Percentiles rank a stretch among this genome's conserved stretches.
phyloP scores from a whole-genome alignment of 495 filamentous ascomycete genomes.

The Pyrenula aspistea region DNA sequence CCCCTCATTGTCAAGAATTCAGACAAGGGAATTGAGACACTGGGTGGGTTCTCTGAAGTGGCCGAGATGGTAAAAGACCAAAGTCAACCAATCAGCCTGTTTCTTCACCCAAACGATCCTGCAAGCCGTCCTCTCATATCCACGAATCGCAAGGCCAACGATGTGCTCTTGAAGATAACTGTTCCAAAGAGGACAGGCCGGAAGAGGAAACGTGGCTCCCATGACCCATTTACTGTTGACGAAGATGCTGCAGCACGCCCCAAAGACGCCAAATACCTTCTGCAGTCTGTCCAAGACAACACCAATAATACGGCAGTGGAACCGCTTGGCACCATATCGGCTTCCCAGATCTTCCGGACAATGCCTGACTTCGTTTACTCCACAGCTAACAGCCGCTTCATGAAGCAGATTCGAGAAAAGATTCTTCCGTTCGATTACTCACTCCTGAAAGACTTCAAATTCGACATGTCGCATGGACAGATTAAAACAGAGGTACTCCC shows the following conservation, averaged over 20 bases:
- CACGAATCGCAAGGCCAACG: conserved; percentile 55
- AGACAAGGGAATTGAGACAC: conserved; percentile 67
- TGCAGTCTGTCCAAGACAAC: conserved; percentile 63
- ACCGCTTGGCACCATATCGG: conserved; percentile 56
- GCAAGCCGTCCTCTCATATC: conserved; percentile 65
- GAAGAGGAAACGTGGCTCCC: conserved; percentile 64
- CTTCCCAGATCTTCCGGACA: conserved; percentile 76
- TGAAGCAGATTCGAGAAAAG: conserved; percentile 49
- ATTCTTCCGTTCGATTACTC: conserved; percentile 46
- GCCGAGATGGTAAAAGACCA: conserved; percentile 40
- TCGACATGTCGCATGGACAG: conserved; percentile 51
- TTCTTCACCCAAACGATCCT: conserved; percentile 66
- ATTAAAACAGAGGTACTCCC: conserved; percentile 61
- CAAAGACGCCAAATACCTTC: conserved; percentile 28
- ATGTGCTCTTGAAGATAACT: conserved; percentile 74
- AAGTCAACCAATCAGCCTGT: conserved; percentile 37
- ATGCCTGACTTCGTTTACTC: conserved; percentile 72
- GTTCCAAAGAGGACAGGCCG: conserved; percentile 78
- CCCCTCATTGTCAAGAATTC: conserved; percentile 74
- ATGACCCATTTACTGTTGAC: conserved; percentile 44
- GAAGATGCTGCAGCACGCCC: conserved; percentile 11
- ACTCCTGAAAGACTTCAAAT: conserved; percentile 55
- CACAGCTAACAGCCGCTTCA: conserved; percentile 46
- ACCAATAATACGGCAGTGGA: conserved; percentile 54
- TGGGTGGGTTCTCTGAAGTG: conserved; percentile 56